Percentiles rank a stretch among this genome's conserved stretches.
Evolutionary conservation across 345 rosid species (phyloP).

Genomic region (Populus ilicifolia): DNA sequence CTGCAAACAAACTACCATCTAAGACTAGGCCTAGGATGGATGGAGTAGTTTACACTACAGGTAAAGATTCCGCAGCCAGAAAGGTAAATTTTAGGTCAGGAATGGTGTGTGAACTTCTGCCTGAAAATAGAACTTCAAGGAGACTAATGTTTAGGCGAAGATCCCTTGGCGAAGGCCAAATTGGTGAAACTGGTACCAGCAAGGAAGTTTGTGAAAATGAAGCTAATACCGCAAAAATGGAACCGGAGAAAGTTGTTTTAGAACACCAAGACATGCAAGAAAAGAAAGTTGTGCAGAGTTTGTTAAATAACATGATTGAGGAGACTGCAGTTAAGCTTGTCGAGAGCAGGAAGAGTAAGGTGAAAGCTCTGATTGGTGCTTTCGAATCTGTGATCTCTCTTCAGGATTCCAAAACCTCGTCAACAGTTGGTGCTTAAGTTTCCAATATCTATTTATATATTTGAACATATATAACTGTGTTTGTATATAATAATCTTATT

Average conservation of each 20-base stretch:
- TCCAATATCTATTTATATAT: constrained; percentile 4
- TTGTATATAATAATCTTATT: too few species aligned
- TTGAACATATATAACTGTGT: neutral
- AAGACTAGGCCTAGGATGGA: constrained; percentile 29
- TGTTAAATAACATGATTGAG: constrained; percentile 25
- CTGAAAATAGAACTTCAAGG: constrained; percentile 5
- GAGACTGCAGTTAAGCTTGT: constrained; percentile 30
- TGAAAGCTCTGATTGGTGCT: constrained; percentile 30
- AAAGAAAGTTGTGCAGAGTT: constrained; percentile 7
- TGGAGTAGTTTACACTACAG: constrained; percentile 21
- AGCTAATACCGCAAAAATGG: neutral
- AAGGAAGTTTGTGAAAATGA: neutral
- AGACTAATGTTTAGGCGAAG: constrained; percentile 14
- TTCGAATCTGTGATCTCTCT: constrained; percentile 28
- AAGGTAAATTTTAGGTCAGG: constrained; percentile 15
- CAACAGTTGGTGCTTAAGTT: constrained; percentile 5
- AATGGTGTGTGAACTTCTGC: constrained; percentile 7
- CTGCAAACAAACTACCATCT: constrained; percentile 7
- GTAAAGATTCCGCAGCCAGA: constrained; percentile 7
- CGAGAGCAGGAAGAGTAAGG: constrained; percentile 22
- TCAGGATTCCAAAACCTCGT: constrained; percentile 13
- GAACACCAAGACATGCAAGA: constrained; percentile 15
- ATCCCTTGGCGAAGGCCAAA: neutral
- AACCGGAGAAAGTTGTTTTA: constrained; percentile 3
- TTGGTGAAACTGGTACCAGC: neutral